Evolutionary conservation across 495 filamentous ascomycete species (phyloP).

Genomic region (Podospora didyma): DNA sequence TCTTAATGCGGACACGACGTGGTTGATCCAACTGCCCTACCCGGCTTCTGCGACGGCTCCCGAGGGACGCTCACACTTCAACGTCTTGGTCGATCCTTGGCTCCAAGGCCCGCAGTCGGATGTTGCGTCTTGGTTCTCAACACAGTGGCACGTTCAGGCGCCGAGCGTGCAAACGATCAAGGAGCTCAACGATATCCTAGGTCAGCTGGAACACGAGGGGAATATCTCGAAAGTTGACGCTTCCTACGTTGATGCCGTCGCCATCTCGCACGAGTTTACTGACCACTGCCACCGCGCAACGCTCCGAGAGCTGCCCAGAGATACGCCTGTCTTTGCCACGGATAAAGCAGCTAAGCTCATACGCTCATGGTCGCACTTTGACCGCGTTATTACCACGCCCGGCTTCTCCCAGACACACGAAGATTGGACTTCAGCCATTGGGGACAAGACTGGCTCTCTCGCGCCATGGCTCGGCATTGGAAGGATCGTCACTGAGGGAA

Average conservation of each 20-base stretch:
- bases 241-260: slow-evolving; percentile 41
- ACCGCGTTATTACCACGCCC: slow-evolving; percentile 26
- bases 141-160: slow-evolving; percentile 48
- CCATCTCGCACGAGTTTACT: slow-evolving; percentile 53
- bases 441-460: slow-evolving; percentile 31
- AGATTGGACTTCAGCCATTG: slow-evolving; percentile 8
- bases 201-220: slow-evolving; percentile 30
- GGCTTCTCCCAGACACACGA: slow-evolving; percentile 5
- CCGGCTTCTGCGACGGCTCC: slow-evolving; percentile 24
- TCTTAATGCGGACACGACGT: slow-evolving; percentile 56
- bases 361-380: slow-evolving; percentile 46
- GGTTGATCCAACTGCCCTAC: slow-evolving; percentile 53
- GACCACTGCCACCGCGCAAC: slow-evolving; percentile 56
- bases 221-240: slow-evolving; percentile 19
- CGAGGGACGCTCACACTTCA: slow-evolving; percentile 39
- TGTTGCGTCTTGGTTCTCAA: slow-evolving; percentile 50
- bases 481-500: slow-evolving; percentile 38
- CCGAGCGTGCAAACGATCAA: slow-evolving; percentile 41
- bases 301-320: slow-evolving; percentile 40
- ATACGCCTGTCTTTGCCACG: slow-evolving; percentile 48
- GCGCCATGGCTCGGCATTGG: slow-evolving; percentile 48
- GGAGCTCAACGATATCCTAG: slow-evolving; percentile 30
- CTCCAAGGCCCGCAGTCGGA: slow-evolving; percentile 48
- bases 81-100: slow-evolving; percentile 58
- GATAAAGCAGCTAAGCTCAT: slow-evolving; percentile 45